These are phyloP conservation scores for Crithidia mellificae DNA, from an alignment of 208 protist genomes.

Conservation along the genomic window DNA sequence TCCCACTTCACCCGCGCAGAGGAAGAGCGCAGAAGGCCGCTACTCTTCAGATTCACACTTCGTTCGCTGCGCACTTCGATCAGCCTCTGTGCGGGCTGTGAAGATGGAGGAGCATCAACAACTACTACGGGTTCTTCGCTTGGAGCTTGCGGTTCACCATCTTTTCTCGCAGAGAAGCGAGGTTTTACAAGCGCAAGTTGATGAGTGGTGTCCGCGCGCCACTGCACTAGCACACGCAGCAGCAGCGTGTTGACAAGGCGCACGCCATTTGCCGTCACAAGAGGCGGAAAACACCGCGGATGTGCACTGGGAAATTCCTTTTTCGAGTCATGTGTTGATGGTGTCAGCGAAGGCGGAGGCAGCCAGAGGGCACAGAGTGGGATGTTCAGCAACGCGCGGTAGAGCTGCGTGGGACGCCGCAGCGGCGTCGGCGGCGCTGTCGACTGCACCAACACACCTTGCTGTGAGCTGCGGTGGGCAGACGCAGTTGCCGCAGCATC, in stretches of 20 bases:
- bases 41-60: not conserved
- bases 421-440: not conserved
- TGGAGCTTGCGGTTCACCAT: no score
- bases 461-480: no score
- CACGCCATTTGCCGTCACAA: slow-evolving; percentile 9
- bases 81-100: no score
- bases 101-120: no score
- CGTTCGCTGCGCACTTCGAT: no score
- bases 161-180: not conserved
- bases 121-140: no score
- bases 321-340: not conserved
- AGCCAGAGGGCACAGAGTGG: slow-evolving; percentile 21
- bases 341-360: not conserved
- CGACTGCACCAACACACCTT: not conserved
- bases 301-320: not conserved
- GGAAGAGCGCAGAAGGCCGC: not conserved
- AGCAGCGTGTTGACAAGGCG: slow-evolving; percentile 26
- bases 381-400: slow-evolving; percentile 46
- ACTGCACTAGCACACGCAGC: slow-evolving; percentile 32
- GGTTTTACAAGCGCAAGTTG: not conserved
- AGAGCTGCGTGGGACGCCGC: slow-evolving; percentile 23
- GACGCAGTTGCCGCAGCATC: not conserved
- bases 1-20: slow-evolving; percentile 16
- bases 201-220: no score
- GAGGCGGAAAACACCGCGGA: not conserved